These are phyloP conservation scores for Cadophora luteo-olivacea DNA, from an alignment of 2,329 filamentous ascomycete genomes.

Conservation along the genomic window DNA sequence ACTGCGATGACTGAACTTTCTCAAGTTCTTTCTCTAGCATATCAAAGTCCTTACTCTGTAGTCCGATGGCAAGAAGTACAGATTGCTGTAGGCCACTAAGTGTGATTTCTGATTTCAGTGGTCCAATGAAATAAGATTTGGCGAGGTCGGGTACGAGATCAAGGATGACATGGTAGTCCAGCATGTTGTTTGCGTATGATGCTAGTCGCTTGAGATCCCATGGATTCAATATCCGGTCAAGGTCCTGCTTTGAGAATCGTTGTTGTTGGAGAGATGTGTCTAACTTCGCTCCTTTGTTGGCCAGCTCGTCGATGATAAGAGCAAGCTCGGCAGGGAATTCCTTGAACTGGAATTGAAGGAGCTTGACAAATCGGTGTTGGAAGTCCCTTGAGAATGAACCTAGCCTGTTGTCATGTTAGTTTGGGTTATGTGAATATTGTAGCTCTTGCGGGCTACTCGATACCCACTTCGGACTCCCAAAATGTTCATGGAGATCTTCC, in stretches of 20 bases:
- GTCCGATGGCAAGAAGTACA: slow-evolving; percentile 86
- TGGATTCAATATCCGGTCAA: slow-evolving; percentile 81
- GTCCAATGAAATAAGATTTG: slow-evolving; percentile 82
- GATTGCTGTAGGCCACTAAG: slow-evolving; percentile 85
- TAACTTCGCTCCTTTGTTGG: slow-evolving; percentile 72
- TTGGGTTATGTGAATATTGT: neutral
- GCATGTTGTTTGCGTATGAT: slow-evolving; percentile 94
- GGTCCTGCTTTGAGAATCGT: slow-evolving; percentile 73
- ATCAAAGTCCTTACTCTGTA: slow-evolving; percentile 89
- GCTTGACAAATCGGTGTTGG: slow-evolving; percentile 87
- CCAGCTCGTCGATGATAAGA: slow-evolving; percentile 87
- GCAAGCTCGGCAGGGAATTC: slow-evolving; percentile 79
- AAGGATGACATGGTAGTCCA: slow-evolving; percentile 97
- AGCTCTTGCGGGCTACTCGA: neutral
- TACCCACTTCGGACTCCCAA: neutral
- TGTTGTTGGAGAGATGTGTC: slow-evolving; percentile 60
- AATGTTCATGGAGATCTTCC: neutral
- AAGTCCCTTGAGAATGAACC: slow-evolving; percentile 92
- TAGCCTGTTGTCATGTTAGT: slow-evolving; percentile 55
- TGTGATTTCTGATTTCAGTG: slow-evolving; percentile 69
- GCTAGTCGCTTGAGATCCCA: slow-evolving; percentile 96
- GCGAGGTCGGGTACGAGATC: slow-evolving; percentile 89
- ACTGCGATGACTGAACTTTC: slow-evolving; percentile 71
- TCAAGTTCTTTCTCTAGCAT: slow-evolving; percentile 77
- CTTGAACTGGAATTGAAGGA: slow-evolving; percentile 93